phyloP scores from a whole-genome alignment of 2,329 filamentous ascomycete genomes.

The Phialocephala sp. region DNA sequence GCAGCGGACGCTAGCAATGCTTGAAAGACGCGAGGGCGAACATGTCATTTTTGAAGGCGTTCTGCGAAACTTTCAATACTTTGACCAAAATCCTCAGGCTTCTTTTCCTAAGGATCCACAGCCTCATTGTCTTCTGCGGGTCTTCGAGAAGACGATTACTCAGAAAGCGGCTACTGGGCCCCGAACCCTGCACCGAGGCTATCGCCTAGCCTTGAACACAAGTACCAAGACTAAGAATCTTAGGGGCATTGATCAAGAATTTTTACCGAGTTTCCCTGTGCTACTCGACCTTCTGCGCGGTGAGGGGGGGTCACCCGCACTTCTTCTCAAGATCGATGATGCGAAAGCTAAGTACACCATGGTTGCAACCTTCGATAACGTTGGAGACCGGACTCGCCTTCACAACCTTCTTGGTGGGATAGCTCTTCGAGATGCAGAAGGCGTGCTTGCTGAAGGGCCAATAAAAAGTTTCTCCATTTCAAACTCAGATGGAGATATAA shows the following conservation, averaged over 20 bases:
- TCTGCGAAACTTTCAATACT: slow-evolving; percentile 79
- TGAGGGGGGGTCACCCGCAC: slow-evolving; percentile 69
- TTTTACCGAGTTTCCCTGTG: slow-evolving; percentile 69
- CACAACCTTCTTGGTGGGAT: slow-evolving; percentile 78
- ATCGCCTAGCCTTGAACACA: slow-evolving; percentile 78
- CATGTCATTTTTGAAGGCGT: slow-evolving; percentile 70
- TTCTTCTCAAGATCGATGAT: slow-evolving; percentile 67
- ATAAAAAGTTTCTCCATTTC: slow-evolving; percentile 69
- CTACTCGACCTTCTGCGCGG: slow-evolving; percentile 79
- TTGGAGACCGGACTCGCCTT: slow-evolving; percentile 72
- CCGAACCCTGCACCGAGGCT: slow-evolving; percentile 77
- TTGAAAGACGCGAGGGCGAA: slow-evolving; percentile 74
- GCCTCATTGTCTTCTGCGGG: slow-evolving; percentile 70
- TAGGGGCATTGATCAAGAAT: slow-evolving; percentile 74
- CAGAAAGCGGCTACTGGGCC: slow-evolving; percentile 75
- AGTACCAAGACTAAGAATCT: slow-evolving; percentile 78
- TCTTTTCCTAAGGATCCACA: slow-evolving; percentile 79
- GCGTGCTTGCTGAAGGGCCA: slow-evolving; percentile 71
- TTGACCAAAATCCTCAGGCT: slow-evolving; percentile 73
- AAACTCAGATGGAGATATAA: slow-evolving; percentile 50
- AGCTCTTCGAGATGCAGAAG: slow-evolving; percentile 69
- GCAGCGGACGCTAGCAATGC: slow-evolving; percentile 72
- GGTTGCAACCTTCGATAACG: slow-evolving; percentile 77
- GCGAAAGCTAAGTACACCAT: slow-evolving; percentile 60
- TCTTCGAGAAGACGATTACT: slow-evolving; percentile 75